These are phyloP conservation scores for Starmerella sp. DNA, from an alignment of 805 yeast species.

Conservation along the genomic window DNA sequence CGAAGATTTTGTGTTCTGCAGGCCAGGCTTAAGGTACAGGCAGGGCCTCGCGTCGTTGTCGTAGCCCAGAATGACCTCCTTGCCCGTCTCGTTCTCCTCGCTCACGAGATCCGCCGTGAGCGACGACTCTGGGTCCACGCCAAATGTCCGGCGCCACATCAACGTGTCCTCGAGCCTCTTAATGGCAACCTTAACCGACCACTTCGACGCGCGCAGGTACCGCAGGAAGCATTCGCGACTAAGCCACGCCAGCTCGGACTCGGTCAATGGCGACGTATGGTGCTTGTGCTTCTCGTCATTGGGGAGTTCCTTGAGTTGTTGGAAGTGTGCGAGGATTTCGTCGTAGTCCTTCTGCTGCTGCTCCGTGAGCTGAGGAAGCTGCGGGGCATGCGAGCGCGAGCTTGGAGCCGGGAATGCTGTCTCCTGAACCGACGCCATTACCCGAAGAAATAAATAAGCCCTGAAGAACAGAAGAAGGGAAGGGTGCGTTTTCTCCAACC, in stretches of 20 bases:
- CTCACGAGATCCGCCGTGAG: constrained; percentile 31
- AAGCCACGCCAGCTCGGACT: constrained; percentile 77
- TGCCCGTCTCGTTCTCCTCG: constrained; percentile 80
- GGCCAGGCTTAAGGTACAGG: constrained; percentile 80
- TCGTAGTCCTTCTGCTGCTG: constrained; percentile 52
- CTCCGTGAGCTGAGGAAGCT: constrained; percentile 35
- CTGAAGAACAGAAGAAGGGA: neutral
- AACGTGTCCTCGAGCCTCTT: constrained; percentile 64
- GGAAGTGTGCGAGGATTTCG: constrained; percentile 55
- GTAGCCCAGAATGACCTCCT: constrained; percentile 80
- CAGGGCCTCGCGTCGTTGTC: constrained; percentile 89
- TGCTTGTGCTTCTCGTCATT: constrained; percentile 34
- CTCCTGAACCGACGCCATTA: constrained; percentile 10
- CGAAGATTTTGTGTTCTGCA: constrained; percentile 87
- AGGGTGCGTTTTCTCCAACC: neutral
- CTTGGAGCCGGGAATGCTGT: constrained; percentile 34
- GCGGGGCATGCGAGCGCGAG: constrained; percentile 40
- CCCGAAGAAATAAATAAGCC: neutral
- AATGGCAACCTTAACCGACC: constrained; percentile 64
- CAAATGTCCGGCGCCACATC: constrained; percentile 91
- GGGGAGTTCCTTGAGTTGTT: constrained; percentile 36
- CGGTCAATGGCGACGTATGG: constrained; percentile 32
- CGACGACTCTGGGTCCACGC: constrained; percentile 38
- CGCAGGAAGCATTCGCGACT: constrained; percentile 84
- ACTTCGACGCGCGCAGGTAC: constrained; percentile 86